phyloP scores from a whole-genome alignment of 345 rosid species.

The Rhizophora mangle region DNA sequence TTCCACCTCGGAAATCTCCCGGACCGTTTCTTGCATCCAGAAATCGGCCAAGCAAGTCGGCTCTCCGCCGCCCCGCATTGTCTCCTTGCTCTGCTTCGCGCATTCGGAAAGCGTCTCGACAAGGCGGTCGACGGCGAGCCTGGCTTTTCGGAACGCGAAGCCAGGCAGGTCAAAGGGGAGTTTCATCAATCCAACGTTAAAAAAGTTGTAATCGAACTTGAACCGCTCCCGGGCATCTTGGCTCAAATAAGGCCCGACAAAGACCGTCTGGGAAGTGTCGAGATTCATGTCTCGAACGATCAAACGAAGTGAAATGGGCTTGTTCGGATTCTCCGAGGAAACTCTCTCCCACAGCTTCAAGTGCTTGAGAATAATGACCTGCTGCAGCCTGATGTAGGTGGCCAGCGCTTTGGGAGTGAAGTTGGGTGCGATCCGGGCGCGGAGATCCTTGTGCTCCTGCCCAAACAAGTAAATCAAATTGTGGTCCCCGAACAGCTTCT shows the following conservation, averaged over 20 bases:
- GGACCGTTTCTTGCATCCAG: constrained; percentile 67
- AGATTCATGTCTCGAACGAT: constrained; percentile 72
- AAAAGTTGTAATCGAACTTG: constrained; percentile 59
- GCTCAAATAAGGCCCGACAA: constrained; percentile 65
- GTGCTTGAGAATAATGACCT: constrained; percentile 58
- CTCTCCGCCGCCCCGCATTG: constrained; percentile 49
- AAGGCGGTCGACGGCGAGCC: constrained; percentile 58
- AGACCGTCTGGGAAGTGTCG: constrained; percentile 83
- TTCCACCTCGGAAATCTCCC: constrained; percentile 33
- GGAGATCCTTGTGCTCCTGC: constrained; percentile 75
- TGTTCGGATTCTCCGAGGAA: constrained; percentile 8
- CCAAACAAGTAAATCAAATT: constrained; percentile 83
- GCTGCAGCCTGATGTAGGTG: constrained; percentile 64
- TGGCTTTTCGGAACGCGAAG: constrained; percentile 63
- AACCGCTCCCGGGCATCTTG: constrained; percentile 37
- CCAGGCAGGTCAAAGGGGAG: constrained; percentile 74
- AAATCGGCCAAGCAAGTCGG: constrained; percentile 70
- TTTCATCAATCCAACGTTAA: constrained; percentile 66
- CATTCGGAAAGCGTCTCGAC: constrained; percentile 43
- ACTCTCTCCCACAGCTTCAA: constrained; percentile 46
- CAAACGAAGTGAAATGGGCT: constrained; percentile 40
- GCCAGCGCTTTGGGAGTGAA: constrained; percentile 72
- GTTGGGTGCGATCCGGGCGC: constrained; percentile 77
- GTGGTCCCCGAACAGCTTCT: constrained; percentile 79
- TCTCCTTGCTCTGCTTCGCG: constrained; percentile 43